These are phyloP conservation scores for Amylostereum areolatum DNA, from an alignment of 1,284 basidiomycete genomes.

Conservation along the genomic window DNA sequence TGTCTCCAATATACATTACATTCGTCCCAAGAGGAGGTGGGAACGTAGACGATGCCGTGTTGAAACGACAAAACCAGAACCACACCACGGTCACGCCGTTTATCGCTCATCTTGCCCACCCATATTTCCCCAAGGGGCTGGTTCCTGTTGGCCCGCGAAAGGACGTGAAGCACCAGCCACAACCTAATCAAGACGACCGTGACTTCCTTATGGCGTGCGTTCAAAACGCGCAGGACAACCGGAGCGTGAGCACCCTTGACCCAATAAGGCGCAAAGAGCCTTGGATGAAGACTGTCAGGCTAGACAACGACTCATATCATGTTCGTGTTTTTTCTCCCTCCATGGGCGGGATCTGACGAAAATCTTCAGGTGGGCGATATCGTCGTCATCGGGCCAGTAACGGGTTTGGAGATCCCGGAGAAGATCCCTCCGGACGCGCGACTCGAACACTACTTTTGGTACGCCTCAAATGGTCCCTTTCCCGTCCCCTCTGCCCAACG, in stretches of 20 bases:
- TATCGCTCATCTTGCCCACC: constrained; percentile 42
- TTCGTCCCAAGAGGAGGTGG: constrained; percentile 15
- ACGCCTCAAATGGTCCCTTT: constrained; percentile 6
- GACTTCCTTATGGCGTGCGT: background rate
- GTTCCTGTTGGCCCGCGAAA: constrained; percentile 37
- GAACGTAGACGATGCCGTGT: constrained; percentile 47
- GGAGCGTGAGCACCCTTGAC: background rate
- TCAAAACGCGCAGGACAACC: background rate
- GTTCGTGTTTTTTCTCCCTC: constrained; percentile 4
- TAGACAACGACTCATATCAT: constrained; percentile 31
- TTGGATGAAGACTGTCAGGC: constrained; percentile 21
- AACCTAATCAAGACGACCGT: background rate
- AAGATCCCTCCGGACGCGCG: constrained; percentile 30
- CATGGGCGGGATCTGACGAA: constrained; percentile 2
- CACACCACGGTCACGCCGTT: constrained; percentile 55
- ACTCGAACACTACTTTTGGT: constrained; percentile 61
- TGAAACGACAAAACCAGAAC: constrained; percentile 47
- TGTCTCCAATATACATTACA: too few species aligned
- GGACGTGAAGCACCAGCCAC: background rate
- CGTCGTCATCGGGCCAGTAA: constrained; percentile 29
- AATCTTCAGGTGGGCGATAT: constrained; percentile 48
- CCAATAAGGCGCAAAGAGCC: constrained; percentile 13
- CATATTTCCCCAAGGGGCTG: constrained; percentile 46
- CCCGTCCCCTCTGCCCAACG: background rate
- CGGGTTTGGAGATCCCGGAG: constrained; percentile 20